Base-by-base conservation (phyloP, 768 basidiomycete species). In the Pleurotus salmoneostramineus region DNA sequence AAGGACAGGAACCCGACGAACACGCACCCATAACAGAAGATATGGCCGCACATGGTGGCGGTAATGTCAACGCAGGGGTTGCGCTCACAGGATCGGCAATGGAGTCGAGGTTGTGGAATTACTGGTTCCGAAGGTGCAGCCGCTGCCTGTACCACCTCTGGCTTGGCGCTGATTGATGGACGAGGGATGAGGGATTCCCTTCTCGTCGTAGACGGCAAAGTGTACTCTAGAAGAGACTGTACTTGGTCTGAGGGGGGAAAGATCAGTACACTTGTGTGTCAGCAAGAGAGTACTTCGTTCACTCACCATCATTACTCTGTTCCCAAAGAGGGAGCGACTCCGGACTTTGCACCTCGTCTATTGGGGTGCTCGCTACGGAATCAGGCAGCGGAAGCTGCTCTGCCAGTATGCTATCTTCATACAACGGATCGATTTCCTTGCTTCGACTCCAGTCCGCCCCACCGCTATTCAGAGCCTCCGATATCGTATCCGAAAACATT, bases 21-120 rank as follows among this genome's bases (percentile, higher is more conserved):
- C 17, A 72, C 79, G 21, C 57, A 84, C 84, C 73, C 58, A 56
- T 81, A 75, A 62, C 85, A 87, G 61, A 87, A 87, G 14, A 87
- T 62, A 60, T 87, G 85, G 3, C 85, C 85, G 62, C 85, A 87
- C 68, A 83, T 79, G 3, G 81, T 84, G 17, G 78, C 83, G 2
- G 81, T 84, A 46, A 78, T 75, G 58, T 83, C 76, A 36, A 77
- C 74, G 54, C 81, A 82, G 1, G 77, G 74, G 54, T 84, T 76
- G 27, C 69, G 65, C 4, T 72, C 68, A 61, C 83, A 85, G 1
- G 75, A 66, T 31, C 85, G 76, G 57, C 82, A 85, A 48, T 83
- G 78, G 50, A 83, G 63, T 4, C 65, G 63, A 44, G 64, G 57
- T 32, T 47, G 55, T 43, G 50, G 58, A 6, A 57, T 56, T 51